Evolutionary conservation across 495 filamentous ascomycete genomes (phyloP), one percentile per base, ranked within the genome.

Genomic region (Talaromyces trachyspermus): DNA sequence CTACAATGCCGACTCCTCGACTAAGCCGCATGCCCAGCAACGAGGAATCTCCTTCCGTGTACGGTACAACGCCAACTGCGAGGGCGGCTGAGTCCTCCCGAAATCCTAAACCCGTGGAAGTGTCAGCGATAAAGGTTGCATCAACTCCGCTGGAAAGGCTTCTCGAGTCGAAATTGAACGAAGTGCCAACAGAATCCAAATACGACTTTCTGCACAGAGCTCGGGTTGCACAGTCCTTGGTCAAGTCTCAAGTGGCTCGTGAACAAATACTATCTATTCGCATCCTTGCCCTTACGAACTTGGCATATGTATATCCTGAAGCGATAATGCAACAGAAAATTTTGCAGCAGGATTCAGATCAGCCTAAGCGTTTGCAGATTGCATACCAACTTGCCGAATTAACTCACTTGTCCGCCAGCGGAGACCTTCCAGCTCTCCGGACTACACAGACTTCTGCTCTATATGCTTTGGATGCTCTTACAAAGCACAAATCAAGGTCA

Each of bases 301-400:
- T 97, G 33, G 89, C 89, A 7, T 96, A 94, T 62, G 82, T 97
- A 45, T 80, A 89, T 54, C 73, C 78, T 2, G 94, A 97, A 55
- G 61, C 72, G 5, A 70, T 77, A 7, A 95, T 97, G 58, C 74
- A 86, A 37, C 81, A 89, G 52, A 95, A 88, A 64, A 76, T 95
- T 33, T 69, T 95, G 18, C 86, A 85, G 57, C 84, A 86, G 55
- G 94, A 99, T 55, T 79, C 80, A 45, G 94, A 99, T 60, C 88
- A 95, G 60, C 88, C 92, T 2, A 83, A 91, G 43, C 79, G 87
- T 48, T 80, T 90, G 44, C 94, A 99, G 62, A 70, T 97, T 18
- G 80, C 86, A 3, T 95, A 95, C 58, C 94, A 99, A 54, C 79
- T 97, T 24, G 85, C 84, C 18, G 91, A 96, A 60, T 63, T 99